Percentiles rank a stretch among this genome's conserved stretches.
Evolutionary conservation across 805 yeast genomes (phyloP).

Genomic region (Candida gorgasii): DNA sequence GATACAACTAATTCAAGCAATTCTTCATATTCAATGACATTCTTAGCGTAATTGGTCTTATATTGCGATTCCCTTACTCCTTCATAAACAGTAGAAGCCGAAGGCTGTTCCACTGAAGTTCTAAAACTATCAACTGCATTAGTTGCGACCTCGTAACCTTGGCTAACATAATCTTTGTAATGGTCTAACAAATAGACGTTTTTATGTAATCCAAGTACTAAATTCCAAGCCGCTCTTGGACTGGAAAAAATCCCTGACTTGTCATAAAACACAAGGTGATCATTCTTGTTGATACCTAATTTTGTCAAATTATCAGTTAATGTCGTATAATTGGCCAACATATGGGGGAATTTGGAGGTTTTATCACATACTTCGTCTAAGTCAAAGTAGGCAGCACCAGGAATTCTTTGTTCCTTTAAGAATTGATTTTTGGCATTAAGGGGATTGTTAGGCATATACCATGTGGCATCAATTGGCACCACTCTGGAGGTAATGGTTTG

Average conservation of each 20-base stretch:
- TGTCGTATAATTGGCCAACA: constrained; percentile 67
- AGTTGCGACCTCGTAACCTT: constrained; percentile 23
- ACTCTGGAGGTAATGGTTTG: constrained; percentile 22
- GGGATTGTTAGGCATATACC: constrained; percentile 84
- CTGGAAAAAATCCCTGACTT: constrained; percentile 81
- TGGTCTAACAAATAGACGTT: constrained; percentile 71
- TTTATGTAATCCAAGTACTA: constrained; percentile 75
- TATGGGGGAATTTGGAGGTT: constrained; percentile 76
- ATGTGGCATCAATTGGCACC: constrained; percentile 81
- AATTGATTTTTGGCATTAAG: constrained; percentile 61
- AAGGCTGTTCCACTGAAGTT: background rate
- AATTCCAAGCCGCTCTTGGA: constrained; percentile 92
- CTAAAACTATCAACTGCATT: constrained; percentile 11
- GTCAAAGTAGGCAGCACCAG: constrained; percentile 72
- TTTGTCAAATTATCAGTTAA: constrained; percentile 56
- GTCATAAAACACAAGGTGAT: constrained; percentile 79
- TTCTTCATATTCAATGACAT: constrained; percentile 68
- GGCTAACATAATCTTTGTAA: constrained; percentile 51
- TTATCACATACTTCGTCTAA: constrained; percentile 67
- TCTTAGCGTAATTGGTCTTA: constrained; percentile 35
- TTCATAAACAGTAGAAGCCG: constrained; percentile 15
- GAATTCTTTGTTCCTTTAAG: constrained; percentile 53
- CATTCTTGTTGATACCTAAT: constrained; percentile 57
- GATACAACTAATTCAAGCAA: constrained; percentile 56
- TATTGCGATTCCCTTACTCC: constrained; percentile 28